Conservation (phyloP, 2,329 filamentous ascomycete genomes). For the Aspergillus candidus region DNA sequence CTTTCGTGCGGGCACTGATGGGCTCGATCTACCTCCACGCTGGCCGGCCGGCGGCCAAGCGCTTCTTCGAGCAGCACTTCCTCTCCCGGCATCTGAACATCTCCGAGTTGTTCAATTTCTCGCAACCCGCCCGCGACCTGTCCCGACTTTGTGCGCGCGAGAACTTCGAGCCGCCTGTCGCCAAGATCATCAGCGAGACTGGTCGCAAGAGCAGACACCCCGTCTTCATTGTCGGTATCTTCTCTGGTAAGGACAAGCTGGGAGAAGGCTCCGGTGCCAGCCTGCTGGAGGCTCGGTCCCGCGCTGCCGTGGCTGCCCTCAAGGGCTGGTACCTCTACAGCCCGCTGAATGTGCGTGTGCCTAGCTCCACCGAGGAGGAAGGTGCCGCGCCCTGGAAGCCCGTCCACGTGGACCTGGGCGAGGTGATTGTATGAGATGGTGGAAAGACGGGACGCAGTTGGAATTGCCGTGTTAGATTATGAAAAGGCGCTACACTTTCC, state of each 20-base stretch:
- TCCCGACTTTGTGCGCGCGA: conserved; percentile 78
- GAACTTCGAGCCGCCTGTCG: conserved; percentile 80
- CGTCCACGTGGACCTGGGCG: conserved; percentile 63
- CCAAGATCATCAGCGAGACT: conserved; percentile 83
- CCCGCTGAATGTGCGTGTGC: conserved; percentile 60
- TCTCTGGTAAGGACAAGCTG: conserved; percentile 81
- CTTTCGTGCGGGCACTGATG: conserved; percentile 75
- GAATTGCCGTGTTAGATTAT: conserved; percentile 3
- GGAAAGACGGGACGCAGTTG: conserved; percentile 6
- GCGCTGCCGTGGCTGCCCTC: conserved; percentile 77
- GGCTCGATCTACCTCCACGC: conserved; percentile 82
- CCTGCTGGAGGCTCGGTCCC: conserved; percentile 67
- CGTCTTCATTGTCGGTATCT: conserved; percentile 91
- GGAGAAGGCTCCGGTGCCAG: conserved; percentile 81
- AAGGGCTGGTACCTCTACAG: conserved; percentile 97
- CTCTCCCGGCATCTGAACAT: conserved; percentile 73
- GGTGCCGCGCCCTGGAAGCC: conserved; percentile 60
- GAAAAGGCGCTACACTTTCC: conserved; percentile 14
- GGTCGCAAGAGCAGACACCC: conserved; percentile 77
- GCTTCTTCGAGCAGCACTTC: conserved; percentile 79
- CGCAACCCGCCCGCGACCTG: conserved; percentile 76
- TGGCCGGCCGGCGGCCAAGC: conserved; percentile 69
- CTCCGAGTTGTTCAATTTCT: conserved; percentile 73
- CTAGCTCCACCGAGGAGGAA: conserved; percentile 62
- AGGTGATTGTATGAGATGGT: conserved; percentile 52